Conservation (phyloP, 768 basidiomycete species). For the Tylopilus balloui region DNA sequence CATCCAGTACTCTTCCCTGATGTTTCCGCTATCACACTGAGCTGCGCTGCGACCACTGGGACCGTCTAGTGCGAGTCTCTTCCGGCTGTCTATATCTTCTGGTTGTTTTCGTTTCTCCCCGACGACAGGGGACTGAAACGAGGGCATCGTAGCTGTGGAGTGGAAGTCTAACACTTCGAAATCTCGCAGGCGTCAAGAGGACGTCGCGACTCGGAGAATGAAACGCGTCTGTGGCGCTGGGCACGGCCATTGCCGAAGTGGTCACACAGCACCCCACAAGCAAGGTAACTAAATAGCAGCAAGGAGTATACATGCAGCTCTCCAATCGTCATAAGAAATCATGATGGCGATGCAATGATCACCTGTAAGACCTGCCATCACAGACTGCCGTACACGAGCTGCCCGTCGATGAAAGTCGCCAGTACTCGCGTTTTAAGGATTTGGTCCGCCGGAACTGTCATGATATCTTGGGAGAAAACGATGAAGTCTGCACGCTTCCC, state of each 20-base stretch:
- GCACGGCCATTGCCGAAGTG: slow-evolving; percentile 12
- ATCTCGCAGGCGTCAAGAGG: too few relatives aligned
- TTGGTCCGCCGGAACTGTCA: slow-evolving; percentile 52
- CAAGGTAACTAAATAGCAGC: too few relatives aligned
- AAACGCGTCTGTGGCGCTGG: slow-evolving; percentile 24
- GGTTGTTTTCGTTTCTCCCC: slow-evolving; percentile 31
- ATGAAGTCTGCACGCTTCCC: slow-evolving; percentile 86
- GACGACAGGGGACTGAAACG: slow-evolving; percentile 9
- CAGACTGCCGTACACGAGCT: slow-evolving; percentile 40
- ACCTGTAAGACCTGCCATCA: slow-evolving; percentile 11
- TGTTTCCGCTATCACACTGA: slow-evolving; percentile 11
- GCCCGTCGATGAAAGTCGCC: slow-evolving; percentile 78
- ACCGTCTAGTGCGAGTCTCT: slow-evolving; percentile 27
- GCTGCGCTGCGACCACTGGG: slow-evolving; percentile 3
- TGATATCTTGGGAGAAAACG: slow-evolving; percentile 79
- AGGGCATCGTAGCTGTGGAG: slow-evolving; percentile 19
- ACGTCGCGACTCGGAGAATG: too few relatives aligned
- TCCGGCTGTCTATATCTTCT: slow-evolving; percentile 25
- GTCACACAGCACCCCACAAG: too few relatives aligned
- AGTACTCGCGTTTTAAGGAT: slow-evolving; percentile 67
- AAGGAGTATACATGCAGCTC: background rate
- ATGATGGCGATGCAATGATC: background rate
- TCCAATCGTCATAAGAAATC: background rate
- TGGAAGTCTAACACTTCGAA: background rate
- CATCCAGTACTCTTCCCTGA: slow-evolving; percentile 58